Evolutionary conservation across 2,329 filamentous ascomycete species (phyloP).

Genomic region (Clonostachys rhizophaga): DNA sequence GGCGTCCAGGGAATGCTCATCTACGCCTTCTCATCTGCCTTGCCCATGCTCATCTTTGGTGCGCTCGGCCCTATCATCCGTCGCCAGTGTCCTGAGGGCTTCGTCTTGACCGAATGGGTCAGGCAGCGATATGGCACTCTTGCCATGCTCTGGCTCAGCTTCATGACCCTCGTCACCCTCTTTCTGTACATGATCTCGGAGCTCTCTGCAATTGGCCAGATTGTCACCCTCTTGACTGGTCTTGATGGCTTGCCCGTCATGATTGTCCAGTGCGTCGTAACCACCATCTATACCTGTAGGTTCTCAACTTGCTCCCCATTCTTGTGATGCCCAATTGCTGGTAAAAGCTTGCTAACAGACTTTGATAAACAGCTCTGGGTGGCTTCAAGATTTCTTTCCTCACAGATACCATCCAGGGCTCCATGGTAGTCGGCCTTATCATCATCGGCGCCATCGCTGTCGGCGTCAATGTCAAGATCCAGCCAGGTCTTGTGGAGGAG

Average conservation of each 20-base stretch:
- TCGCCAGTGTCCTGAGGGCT: slow-evolving; percentile 75
- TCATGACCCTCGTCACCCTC: slow-evolving; percentile 74
- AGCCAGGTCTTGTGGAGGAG: slow-evolving; percentile 60
- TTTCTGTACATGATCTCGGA: slow-evolving; percentile 87
- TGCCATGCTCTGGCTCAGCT: slow-evolving; percentile 69
- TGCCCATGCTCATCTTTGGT: slow-evolving; percentile 72
- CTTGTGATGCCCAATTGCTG: neutral
- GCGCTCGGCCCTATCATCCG: slow-evolving; percentile 73
- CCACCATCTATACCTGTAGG: slow-evolving; percentile 78
- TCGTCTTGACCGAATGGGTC: slow-evolving; percentile 82
- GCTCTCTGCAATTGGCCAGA: slow-evolving; percentile 76
- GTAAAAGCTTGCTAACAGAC: neutral
- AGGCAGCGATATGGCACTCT: slow-evolving; percentile 69
- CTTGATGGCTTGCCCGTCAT: slow-evolving; percentile 70
- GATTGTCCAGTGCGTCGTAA: slow-evolving; percentile 73
- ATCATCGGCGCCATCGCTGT: slow-evolving; percentile 75
- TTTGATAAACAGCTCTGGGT: slow-evolving; percentile 55
- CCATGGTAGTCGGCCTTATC: slow-evolving; percentile 71
- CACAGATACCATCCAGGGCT: slow-evolving; percentile 77
- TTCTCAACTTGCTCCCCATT: neutral
- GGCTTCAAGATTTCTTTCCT: slow-evolving; percentile 82
- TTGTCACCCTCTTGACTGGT: slow-evolving; percentile 69
- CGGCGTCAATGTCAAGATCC: slow-evolving; percentile 68
- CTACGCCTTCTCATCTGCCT: slow-evolving; percentile 67
- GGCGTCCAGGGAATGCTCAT: slow-evolving; percentile 75